Percentiles rank a stretch among this genome's conserved stretches.
These are phyloP conservation scores for Trichocladium antarcticum DNA, from an alignment of 495 filamentous ascomycete genomes.

Conservation along the genomic window DNA sequence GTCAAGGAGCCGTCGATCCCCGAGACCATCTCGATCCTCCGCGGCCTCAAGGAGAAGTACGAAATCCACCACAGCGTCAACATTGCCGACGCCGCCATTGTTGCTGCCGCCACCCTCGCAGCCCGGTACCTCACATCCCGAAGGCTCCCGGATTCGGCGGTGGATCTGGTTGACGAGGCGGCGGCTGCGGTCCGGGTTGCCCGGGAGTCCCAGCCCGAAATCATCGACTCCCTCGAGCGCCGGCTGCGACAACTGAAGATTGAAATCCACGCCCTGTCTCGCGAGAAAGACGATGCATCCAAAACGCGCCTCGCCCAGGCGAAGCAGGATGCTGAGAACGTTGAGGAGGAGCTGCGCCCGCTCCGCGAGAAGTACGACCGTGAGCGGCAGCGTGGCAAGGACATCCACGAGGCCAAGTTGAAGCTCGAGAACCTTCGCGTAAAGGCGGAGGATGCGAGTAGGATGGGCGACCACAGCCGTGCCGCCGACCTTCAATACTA, in stretches of 20 bases:
- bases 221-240: conserved; percentile 83
- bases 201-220: conserved; percentile 89
- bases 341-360: conserved; percentile 80
- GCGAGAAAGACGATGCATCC: conserved; percentile 91
- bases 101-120: conserved; percentile 78
- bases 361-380: conserved; percentile 91
- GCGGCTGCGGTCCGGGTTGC: conserved; percentile 89
- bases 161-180: conserved; percentile 92
- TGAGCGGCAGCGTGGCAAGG: conserved; percentile 75
- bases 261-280: conserved; percentile 85
- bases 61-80: conserved; percentile 97
- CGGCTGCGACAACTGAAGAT: conserved; percentile 82
- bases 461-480: conserved; percentile 64
- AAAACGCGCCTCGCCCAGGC: conserved; percentile 67
- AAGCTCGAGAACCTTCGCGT: conserved; percentile 80
- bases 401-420: conserved; percentile 92
- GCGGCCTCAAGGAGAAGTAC: conserved; percentile 93
- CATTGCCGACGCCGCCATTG: conserved; percentile 86
- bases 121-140: conserved; percentile 83
- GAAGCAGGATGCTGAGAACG: conserved; percentile 81
- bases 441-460: conserved; percentile 86
- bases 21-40: conserved; percentile 92
- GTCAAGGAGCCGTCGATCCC: conserved; percentile 82
- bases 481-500: conserved; percentile 94
- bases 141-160: conserved; percentile 88